These are phyloP conservation scores for Calonectria hongkongensis DNA, from an alignment of 2,329 filamentous ascomycete genomes.

Conservation along the genomic window DNA sequence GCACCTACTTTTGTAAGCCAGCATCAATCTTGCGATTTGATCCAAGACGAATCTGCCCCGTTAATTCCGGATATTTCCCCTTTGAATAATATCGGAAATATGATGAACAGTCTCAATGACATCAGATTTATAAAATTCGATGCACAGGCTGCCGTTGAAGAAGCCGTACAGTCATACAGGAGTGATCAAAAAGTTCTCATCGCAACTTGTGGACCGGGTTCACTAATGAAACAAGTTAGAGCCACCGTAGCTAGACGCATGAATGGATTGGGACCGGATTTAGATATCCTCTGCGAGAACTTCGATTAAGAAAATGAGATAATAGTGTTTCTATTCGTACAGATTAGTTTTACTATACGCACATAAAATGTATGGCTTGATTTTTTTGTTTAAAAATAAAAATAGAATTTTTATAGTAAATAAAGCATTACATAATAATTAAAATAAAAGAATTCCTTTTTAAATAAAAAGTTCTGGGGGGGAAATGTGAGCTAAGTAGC, in stretches of 20 bases:
- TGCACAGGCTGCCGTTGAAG: not conserved
- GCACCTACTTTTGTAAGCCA: not conserved
- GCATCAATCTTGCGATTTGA: not conserved
- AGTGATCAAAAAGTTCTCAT: not conserved
- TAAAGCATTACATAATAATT: no score
- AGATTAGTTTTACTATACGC: no score
- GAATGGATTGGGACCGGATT: not conserved
- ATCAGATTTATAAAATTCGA: not conserved
- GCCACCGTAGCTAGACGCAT: not conserved
- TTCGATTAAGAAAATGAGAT: not conserved
- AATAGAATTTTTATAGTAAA: no score
- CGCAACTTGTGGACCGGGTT: not conserved
- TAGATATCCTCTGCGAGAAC: not conserved
- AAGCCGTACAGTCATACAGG: not conserved
- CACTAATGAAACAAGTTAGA: constrained; percentile 9
- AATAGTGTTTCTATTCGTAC: no score
- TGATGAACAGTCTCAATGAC: not conserved
- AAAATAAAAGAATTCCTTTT: no score
- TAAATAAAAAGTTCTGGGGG: no score
- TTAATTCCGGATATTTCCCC: not conserved
- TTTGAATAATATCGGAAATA: not conserved
- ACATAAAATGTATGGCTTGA: no score
- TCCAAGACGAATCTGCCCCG: not conserved
- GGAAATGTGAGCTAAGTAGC: no score
- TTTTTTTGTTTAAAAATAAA: no score